Evolutionary conservation across 148 eudicot genomes (phyloP).

Genomic region (Tetragonia tetragonoides): DNA sequence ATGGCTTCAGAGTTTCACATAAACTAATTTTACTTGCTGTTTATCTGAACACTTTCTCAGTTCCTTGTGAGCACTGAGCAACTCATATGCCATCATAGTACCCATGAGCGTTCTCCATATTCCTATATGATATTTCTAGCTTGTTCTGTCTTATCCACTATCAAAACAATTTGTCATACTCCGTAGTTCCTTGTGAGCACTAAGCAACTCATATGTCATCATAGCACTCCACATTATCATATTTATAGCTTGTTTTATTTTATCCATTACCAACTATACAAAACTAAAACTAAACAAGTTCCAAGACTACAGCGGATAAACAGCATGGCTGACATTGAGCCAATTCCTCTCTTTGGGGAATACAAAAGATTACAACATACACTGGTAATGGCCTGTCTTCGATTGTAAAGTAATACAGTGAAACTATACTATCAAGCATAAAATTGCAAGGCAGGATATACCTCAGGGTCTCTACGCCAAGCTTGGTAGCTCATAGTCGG

Average conservation of each 20-base stretch:
- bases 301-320: background rate
- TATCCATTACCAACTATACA: background rate
- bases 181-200: too few relatives aligned
- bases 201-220: background rate
- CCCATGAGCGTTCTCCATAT: background rate
- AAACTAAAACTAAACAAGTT: background rate
- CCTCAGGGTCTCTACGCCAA: constrained; percentile 90
- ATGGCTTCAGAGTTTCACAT: background rate
- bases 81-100: background rate
- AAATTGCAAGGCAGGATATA: constrained; percentile 16
- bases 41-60: background rate
- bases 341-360: background rate
- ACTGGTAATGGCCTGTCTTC: background rate
- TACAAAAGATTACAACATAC: background rate
- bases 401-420: background rate
- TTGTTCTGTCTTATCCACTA: too few relatives aligned
- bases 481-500: constrained; percentile 79
- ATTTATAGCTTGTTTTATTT: background rate
- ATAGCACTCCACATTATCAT: background rate
- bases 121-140: too few relatives aligned
- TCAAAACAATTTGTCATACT: too few relatives aligned
- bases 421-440: background rate
- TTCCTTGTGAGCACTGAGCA: background rate
- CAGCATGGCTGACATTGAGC: background rate
- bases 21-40: too few relatives aligned